These are phyloP conservation scores for Salix caprea DNA, from an alignment of 345 rosid genomes.

Conservation along the genomic window DNA sequence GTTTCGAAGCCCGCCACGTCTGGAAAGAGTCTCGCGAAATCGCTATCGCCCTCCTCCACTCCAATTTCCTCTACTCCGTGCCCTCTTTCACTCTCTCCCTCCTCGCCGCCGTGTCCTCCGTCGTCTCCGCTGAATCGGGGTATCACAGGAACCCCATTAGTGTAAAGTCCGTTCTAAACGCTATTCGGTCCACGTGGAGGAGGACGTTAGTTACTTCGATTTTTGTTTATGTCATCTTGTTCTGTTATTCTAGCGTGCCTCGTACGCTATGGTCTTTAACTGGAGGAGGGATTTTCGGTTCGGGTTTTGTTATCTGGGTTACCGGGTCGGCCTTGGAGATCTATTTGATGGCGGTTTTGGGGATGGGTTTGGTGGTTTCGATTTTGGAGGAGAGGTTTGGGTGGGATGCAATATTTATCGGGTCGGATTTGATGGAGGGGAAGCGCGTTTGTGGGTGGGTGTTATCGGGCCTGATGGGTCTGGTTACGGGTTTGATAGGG, in stretches of 20 bases:
- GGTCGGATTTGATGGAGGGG: slow-evolving; percentile 47
- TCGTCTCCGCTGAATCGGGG: slow-evolving; percentile 33
- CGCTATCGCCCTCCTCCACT: slow-evolving; percentile 53
- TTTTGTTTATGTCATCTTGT: slow-evolving; percentile 38
- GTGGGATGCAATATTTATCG: slow-evolving; percentile 53
- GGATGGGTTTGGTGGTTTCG: slow-evolving; percentile 58
- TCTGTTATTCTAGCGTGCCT: slow-evolving; percentile 36
- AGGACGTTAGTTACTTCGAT: slow-evolving; percentile 49
- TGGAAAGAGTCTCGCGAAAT: slow-evolving; percentile 59
- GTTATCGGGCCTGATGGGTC: slow-evolving; percentile 40
- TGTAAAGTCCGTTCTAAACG: slow-evolving; percentile 22
- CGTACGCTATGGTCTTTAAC: slow-evolving; percentile 23
- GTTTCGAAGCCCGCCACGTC: slow-evolving; percentile 59
- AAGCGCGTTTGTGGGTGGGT: slow-evolving; percentile 53
- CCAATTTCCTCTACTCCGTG: slow-evolving; percentile 38
- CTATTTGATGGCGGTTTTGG: slow-evolving; percentile 56
- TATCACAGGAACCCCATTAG: slow-evolving; percentile 24
- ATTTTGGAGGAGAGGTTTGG: slow-evolving; percentile 55
- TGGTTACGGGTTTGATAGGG: slow-evolving; percentile 45
- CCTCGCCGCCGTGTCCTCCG: slow-evolving; percentile 33
- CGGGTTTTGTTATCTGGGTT: slow-evolving; percentile 23
- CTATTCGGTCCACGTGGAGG: slow-evolving; percentile 34
- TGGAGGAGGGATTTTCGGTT: slow-evolving; percentile 10
- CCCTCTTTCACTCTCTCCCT: slow-evolving; percentile 59
- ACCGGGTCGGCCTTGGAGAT: slow-evolving; percentile 39